Evolutionary conservation across 495 filamentous ascomycete species (phyloP).

Genomic region (Podospora didyma): DNA sequence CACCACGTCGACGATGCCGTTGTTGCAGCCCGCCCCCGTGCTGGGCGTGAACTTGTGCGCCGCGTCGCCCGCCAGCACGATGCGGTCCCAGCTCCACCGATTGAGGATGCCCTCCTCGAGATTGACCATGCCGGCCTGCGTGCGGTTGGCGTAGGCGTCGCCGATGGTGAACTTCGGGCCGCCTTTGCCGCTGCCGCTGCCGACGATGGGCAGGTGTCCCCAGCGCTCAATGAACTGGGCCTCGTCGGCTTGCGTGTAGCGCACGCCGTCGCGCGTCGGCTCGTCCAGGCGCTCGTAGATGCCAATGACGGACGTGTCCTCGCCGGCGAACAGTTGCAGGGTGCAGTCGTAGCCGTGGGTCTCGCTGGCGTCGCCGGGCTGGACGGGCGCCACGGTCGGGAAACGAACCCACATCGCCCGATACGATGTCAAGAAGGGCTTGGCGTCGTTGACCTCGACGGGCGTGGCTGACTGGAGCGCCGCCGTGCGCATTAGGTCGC

Average conservation of each 20-base stretch:
- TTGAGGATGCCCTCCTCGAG: slow-evolving; percentile 40
- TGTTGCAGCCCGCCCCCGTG: slow-evolving; percentile 36
- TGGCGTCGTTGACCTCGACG: slow-evolving; percentile 48
- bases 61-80: slow-evolving; percentile 42
- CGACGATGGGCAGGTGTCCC: slow-evolving; percentile 28
- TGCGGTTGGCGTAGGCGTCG: slow-evolving; percentile 31
- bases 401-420: slow-evolving; percentile 15
- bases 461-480: slow-evolving; percentile 38
- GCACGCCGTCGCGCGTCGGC: slow-evolving; percentile 32
- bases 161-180: slow-evolving; percentile 8
- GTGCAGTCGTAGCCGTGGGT: slow-evolving; percentile 16
- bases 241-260: slow-evolving; percentile 36
- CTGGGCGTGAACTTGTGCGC: slow-evolving; percentile 41
- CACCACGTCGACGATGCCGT: slow-evolving; percentile 40
- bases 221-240: slow-evolving; percentile 21
- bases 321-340: slow-evolving; percentile 22
- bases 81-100: slow-evolving; percentile 34
- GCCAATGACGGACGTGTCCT: slow-evolving; percentile 30
- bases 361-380: slow-evolving; percentile 11
- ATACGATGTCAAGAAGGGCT: slow-evolving; percentile 38
- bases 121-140: slow-evolving; percentile 20
- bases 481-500: slow-evolving; percentile 37
- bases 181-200: slow-evolving; percentile 17
- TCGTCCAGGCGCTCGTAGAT: slow-evolving; percentile 40
- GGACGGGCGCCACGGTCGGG: background rate